Percentiles rank a stretch among this genome's conserved stretches.
phyloP scores from a whole-genome alignment of 1,139 yeast species.

The Blastobotrys petasosporus region DNA sequence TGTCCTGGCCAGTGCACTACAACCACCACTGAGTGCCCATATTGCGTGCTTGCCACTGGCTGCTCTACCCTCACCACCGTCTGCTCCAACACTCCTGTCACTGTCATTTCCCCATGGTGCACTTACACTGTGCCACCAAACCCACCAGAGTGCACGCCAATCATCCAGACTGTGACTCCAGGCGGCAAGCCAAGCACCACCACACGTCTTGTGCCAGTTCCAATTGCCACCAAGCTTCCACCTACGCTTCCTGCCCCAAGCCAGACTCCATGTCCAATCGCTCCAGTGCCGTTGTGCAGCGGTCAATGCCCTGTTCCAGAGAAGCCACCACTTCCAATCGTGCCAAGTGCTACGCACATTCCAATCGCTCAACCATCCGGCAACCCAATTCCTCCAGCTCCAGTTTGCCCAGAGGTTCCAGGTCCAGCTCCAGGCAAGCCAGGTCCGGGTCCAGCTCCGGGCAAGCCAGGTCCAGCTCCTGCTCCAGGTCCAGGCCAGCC shows the following conservation, averaged over 20 bases:
- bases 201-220: slow-evolving; percentile 3
- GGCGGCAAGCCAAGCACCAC: slow-evolving; percentile 1
- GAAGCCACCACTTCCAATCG: slow-evolving; percentile 3
- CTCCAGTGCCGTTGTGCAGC: slow-evolving; percentile 1
- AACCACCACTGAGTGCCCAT: slow-evolving; percentile 17
- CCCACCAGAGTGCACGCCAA: slow-evolving; percentile 9
- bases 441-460: background rate
- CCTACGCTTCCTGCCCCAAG: background rate
- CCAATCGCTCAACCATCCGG: slow-evolving; percentile 7
- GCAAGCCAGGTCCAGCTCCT: background rate
- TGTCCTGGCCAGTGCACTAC: slow-evolving; percentile 13
- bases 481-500: background rate
- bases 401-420: slow-evolving; percentile 2
- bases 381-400: slow-evolving; percentile 2
- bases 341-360: slow-evolving; percentile 1
- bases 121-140: slow-evolving; percentile 11
- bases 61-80: slow-evolving; percentile 12
- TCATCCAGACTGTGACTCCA: slow-evolving; percentile 3
- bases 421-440: slow-evolving; percentile 7
- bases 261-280: slow-evolving; percentile 3
- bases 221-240: slow-evolving; percentile 3
- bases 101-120: slow-evolving; percentile 13
- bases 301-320: background rate
- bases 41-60: slow-evolving; percentile 18
- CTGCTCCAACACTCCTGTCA: slow-evolving; percentile 9